These are phyloP conservation scores for Cercospora beticola DNA, from an alignment of 2,329 filamentous ascomycete genomes.

Conservation along the genomic window DNA sequence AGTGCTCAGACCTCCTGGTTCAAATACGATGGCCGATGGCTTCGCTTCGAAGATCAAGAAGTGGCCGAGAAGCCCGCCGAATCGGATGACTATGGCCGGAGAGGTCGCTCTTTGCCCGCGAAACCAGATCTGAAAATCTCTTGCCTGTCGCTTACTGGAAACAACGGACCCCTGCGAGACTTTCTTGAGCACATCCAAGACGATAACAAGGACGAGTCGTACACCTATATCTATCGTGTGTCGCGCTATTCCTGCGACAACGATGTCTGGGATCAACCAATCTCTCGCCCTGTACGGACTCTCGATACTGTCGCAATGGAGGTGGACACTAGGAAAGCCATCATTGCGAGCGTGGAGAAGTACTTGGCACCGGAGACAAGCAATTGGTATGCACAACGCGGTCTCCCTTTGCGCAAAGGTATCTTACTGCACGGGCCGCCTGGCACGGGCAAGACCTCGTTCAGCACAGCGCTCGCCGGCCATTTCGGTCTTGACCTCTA, in stretches of 20 bases:
- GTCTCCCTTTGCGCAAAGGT: constrained; percentile 82
- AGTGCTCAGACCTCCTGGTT: constrained; percentile 5
- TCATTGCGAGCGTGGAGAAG: constrained; percentile 70
- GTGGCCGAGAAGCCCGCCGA: background rate
- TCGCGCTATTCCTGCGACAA: constrained; percentile 17
- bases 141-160: constrained; percentile 26
- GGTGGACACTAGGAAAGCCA: constrained; percentile 59
- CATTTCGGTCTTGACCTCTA: constrained; percentile 96
- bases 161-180: constrained; percentile 37
- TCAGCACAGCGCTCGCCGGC: constrained; percentile 92
- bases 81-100: background rate
- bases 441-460: constrained; percentile 95
- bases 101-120: background rate
- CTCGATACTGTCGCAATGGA: constrained; percentile 74
- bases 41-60: constrained; percentile 5
- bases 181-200: constrained; percentile 49
- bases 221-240: constrained; percentile 23
- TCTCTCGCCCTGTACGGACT: constrained; percentile 62
- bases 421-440: constrained; percentile 93
- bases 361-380: constrained; percentile 67
- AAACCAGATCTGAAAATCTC: constrained; percentile 22
- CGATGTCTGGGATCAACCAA: constrained; percentile 38
- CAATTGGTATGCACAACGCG: constrained; percentile 77
- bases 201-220: constrained; percentile 35
- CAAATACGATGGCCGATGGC: constrained; percentile 3